Conservation (phyloP, 257 asterid genomes). For the Orobanche coerulescens region DNA sequence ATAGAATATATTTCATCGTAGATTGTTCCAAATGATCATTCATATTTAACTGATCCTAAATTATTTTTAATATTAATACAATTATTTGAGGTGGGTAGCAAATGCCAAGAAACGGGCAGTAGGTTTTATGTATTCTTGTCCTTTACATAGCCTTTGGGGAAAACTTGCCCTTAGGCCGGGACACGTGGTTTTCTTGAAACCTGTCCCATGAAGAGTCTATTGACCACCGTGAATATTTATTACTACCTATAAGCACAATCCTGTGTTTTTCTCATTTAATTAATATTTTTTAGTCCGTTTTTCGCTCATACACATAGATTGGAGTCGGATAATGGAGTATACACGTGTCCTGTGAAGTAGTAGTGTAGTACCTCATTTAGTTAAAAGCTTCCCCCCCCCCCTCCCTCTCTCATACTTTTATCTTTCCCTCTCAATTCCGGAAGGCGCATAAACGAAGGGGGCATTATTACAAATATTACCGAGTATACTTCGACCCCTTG, state of each 20-base stretch:
- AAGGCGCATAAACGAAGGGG: conserved; percentile 6
- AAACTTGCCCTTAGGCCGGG: conserved; percentile 25
- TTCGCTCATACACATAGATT: conserved; percentile 45
- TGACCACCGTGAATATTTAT: conserved; percentile 2
- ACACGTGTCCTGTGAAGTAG: conserved; percentile 64
- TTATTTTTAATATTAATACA: too few species aligned
- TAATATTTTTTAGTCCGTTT: conserved; percentile 5
- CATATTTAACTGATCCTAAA: too few species aligned
- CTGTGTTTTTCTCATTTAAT: neutral
- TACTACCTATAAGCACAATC: neutral
- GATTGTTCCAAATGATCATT: too few species aligned
- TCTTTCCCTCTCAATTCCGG: conserved; percentile 12
- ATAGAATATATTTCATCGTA: too few species aligned
- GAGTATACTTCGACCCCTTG: conserved; percentile 5
- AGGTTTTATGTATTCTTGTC: too few species aligned
- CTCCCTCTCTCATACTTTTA: conserved; percentile 29
- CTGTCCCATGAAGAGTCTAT: conserved; percentile 30
- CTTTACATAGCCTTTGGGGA: neutral
- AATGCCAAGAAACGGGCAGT: too few species aligned
- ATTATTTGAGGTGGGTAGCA: too few species aligned
- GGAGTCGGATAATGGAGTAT: conserved; percentile 67
- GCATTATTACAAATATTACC: conserved; percentile 17
- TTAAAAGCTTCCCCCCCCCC: conserved; percentile 28
- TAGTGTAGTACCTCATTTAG: conserved; percentile 23
- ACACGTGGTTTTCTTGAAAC: conserved; percentile 39